Conservation (phyloP, 345 rosid genomes). For the Excoecaria agallocha region DNA sequence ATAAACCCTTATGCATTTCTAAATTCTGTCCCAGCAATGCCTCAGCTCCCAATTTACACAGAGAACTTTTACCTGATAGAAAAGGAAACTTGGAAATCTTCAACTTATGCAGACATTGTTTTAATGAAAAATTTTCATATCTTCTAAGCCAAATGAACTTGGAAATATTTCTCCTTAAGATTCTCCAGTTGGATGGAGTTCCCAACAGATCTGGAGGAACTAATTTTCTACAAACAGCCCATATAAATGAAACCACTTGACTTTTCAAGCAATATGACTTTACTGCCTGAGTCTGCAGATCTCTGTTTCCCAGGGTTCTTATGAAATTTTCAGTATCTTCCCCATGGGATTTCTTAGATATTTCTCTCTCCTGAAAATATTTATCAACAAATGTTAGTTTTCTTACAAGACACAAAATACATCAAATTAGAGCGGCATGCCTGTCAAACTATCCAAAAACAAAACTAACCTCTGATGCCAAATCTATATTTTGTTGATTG, state of each 20-base stretch:
- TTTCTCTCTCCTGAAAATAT: conserved; percentile 33
- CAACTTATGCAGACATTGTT: conserved; percentile 58
- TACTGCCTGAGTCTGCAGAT: conserved; percentile 27
- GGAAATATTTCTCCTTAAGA: conserved; percentile 56
- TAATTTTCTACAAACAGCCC: conserved; percentile 71
- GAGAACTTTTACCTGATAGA: conserved; percentile 38
- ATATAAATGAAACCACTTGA: conserved; percentile 73
- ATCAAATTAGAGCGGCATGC: conserved; percentile 9
- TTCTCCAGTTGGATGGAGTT: conserved; percentile 59
- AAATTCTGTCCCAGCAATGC: conserved; percentile 20
- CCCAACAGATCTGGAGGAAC: conserved; percentile 77
- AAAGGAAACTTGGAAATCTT: conserved; percentile 51
- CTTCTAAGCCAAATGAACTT: conserved; percentile 61
- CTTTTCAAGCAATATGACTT: conserved; percentile 52
- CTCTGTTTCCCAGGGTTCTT: conserved; percentile 7
- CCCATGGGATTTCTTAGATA: conserved; percentile 18
- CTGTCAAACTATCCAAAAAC: conserved; percentile 7
- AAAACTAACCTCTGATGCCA: conserved; percentile 36
- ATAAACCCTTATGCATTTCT: conserved; percentile 18
- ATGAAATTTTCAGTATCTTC: conserved; percentile 18
- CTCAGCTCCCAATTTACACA: conserved; percentile 28
- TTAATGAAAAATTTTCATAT: conserved; percentile 63
- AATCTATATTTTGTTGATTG: conserved; percentile 21
- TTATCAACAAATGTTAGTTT: not conserved
- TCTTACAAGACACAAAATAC: not conserved